Base-by-base conservation (phyloP, 2,329 filamentous ascomycete genomes). In the Aulographum hederae region DNA sequence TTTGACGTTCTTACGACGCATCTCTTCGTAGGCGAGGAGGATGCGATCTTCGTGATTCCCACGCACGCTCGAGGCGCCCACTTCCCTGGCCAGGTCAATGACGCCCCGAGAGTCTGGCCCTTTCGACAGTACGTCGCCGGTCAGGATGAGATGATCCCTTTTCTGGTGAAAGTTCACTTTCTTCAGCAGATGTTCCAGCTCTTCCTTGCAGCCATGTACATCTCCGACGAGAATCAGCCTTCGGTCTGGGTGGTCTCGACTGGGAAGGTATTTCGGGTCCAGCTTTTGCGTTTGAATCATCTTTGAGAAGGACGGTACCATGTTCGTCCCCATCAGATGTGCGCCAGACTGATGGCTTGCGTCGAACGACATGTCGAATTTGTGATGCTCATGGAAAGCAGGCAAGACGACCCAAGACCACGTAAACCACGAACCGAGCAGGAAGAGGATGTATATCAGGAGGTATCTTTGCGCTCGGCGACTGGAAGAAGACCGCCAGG, bases 1-100 rank as follows among this genome's bases (percentile, higher is more conserved):
- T n/a, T n/a, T n/a, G 10, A 13, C 21, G 21, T 13, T 13, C 21
- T 25, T 35, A 26, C 28, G 26, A 30, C 37, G 4, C 26, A 15
- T 12, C 25, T 62, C 51, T 18, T 61, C 58, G 37, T 73, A 67
- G 1, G 73, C 65, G 6, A 76, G 63, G n/a, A 95, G 63, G 14
- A 94, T 63, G 15, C 73, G 67, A 50, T 95, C 85, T 50, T 98
- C 89, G 55, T 93, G 80, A 54, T 94, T 94, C 13, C 89, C 89
- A 31, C 86, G 74, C 6, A 95, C 82, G 38, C 73, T 80, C 18
- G 75, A 80, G 15, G 86, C 85, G 31, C 69, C 68, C 23, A 86
- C 56, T 11, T 67, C 55, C 49, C 82, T 78, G 23, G 81, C 75
- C 26, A 84, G 61, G 35, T 77, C 69, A 30, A 95, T 63, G 1